These are phyloP conservation scores for Vitis rupestris DNA, from an alignment of 164 flowering plant genomes.

Conservation along the genomic window DNA sequence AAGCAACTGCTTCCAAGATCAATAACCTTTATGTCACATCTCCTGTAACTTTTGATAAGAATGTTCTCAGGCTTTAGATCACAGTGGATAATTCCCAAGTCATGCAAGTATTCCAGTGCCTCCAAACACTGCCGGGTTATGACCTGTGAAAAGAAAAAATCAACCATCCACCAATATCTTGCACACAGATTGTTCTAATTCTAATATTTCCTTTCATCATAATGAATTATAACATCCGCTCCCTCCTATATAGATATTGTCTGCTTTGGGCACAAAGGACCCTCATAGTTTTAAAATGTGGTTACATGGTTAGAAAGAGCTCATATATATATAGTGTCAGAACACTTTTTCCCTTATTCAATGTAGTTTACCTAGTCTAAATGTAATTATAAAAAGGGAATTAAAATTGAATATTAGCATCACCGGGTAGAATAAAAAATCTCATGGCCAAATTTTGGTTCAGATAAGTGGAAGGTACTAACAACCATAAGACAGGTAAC, in stretches of 20 bases:
- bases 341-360: no score
- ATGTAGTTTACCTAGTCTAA: no score
- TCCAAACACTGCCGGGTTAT: slow-evolving; percentile 88
- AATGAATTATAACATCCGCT: no score
- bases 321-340: no score
- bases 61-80: slow-evolving; percentile 96
- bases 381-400: no score
- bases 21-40: slow-evolving; percentile 84
- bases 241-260: no score
- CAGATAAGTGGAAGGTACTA: no score
- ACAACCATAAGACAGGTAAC: slow-evolving; percentile 2
- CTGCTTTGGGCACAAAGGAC: no score
- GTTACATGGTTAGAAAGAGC: no score
- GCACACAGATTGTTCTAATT: neutral
- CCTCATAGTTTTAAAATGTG: no score
- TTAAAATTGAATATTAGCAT: no score
- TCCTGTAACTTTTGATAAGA: slow-evolving; percentile 84
- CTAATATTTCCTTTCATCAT: no score
- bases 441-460: neutral
- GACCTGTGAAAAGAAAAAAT: slow-evolving; percentile 36
- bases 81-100: slow-evolving; percentile 85
- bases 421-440: neutral
- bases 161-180: neutral
- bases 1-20: slow-evolving; percentile 99
- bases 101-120: slow-evolving; percentile 77